These are phyloP conservation scores for Yarrowia porcina DNA, from an alignment of 805 yeast genomes.

Conservation along the genomic window DNA sequence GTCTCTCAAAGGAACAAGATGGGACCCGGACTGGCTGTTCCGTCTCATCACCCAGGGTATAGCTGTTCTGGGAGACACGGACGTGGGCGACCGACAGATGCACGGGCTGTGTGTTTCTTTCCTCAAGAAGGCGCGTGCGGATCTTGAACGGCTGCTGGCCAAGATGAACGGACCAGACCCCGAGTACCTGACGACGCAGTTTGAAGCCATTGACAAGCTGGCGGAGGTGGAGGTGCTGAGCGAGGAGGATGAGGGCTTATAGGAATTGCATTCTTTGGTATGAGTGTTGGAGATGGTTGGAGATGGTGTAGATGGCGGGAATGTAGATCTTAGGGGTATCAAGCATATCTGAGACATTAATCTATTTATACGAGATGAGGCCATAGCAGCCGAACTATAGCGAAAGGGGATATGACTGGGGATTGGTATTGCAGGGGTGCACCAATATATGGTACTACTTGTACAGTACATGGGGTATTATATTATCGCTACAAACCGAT, in stretches of 20 bases:
- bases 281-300: background rate
- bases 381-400: too few species aligned
- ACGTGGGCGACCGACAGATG: slow-evolving; percentile 1
- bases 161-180: slow-evolving; percentile 5
- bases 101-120: slow-evolving; percentile 12
- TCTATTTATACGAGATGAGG: too few species aligned
- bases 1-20: background rate
- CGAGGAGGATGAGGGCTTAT: slow-evolving; percentile 22
- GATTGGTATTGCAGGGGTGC: too few species aligned
- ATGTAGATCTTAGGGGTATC: too few species aligned
- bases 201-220: slow-evolving; percentile 7
- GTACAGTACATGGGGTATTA: too few species aligned
- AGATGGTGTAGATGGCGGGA: background rate
- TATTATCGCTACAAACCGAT: too few species aligned
- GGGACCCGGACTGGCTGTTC: slow-evolving; percentile 21
- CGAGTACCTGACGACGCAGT: background rate
- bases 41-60: slow-evolving; percentile 15
- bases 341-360: background rate
- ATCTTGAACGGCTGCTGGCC: background rate
- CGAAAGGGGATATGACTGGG: too few species aligned
- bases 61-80: background rate
- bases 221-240: slow-evolving; percentile 8
- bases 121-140: background rate
- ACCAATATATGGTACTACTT: too few species aligned
- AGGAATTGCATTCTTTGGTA: background rate